These are phyloP conservation scores for Staphylotrichum tortipilum DNA, from an alignment of 495 filamentous ascomycete genomes.

Conservation along the genomic window DNA sequence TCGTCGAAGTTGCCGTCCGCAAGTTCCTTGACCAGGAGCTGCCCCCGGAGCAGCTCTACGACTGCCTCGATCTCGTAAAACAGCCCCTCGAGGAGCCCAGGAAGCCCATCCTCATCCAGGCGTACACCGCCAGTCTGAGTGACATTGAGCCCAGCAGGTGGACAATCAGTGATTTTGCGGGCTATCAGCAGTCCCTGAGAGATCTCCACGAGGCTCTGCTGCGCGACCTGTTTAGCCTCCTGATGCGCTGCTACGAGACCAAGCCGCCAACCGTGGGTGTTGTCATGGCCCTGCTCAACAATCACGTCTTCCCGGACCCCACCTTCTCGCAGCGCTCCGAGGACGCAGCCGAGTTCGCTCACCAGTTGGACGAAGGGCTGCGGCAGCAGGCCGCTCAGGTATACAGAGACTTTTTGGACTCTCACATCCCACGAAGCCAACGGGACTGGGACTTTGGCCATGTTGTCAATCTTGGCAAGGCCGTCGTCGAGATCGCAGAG, in stretches of 20 bases:
- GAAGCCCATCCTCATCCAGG: constrained; percentile 38
- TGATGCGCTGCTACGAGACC: constrained; percentile 81
- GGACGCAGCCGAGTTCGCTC: constrained; percentile 58
- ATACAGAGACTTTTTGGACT: constrained; percentile 63
- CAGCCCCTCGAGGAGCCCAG: constrained; percentile 50
- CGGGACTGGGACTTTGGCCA: constrained; percentile 79
- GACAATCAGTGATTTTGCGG: constrained; percentile 69
- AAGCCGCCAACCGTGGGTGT: constrained; percentile 72
- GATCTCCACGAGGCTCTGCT: constrained; percentile 74
- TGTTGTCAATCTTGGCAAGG: constrained; percentile 78
- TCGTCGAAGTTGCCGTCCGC: constrained; percentile 74
- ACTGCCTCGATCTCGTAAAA: constrained; percentile 73
- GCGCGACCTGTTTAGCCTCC: constrained; percentile 75
- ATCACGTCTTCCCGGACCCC: constrained; percentile 72
- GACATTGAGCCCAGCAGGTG: constrained; percentile 50
- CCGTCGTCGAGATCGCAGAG: constrained; percentile 70
- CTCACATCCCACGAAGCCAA: constrained; percentile 63
- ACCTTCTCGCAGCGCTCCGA: constrained; percentile 60
- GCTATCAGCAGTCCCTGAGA: constrained; percentile 65
- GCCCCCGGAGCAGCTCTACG: constrained; percentile 68
- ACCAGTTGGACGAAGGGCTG: constrained; percentile 63
- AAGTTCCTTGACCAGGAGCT: constrained; percentile 86
- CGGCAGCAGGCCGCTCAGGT: constrained; percentile 61
- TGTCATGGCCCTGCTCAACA: constrained; percentile 73
- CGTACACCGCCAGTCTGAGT: constrained; percentile 31